Base-by-base conservation (phyloP, 2,329 filamentous ascomycete species). In the Talaromyces sp. region DNA sequence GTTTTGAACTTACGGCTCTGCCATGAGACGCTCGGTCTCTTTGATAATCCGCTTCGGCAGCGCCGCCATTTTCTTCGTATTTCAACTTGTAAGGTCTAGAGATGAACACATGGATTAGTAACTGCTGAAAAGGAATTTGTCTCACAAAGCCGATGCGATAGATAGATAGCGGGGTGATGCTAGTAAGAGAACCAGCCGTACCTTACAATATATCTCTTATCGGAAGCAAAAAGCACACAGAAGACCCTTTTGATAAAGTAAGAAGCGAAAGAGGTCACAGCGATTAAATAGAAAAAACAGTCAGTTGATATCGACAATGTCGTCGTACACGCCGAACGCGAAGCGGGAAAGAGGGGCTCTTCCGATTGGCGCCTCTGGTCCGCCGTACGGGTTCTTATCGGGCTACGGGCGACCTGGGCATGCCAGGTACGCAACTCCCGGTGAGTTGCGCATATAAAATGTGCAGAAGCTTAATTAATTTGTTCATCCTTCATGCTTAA, bases 1-100 rank as follows among this genome's bases (percentile, higher is more conserved):
- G 26, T n/a, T n/a, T n/a, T 12, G 41, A 17, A 73, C 90, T 77
- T 84, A 96, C 91, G 94, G 94, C 79, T 99, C 94, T 65, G 91
- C 90, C 86, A 96, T 92, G 68, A 99, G 85, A 72, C 94, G 88
- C 80, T 99, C 93, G 21, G 94, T 99, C 85, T 99, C 95, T 80
- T 99, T 99, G 72, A 97, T 85, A 72, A 99, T 99, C 73, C 94
- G 85, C 83, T 99, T 99, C 32, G 94, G 93, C 66, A 99, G 82
- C 65, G 91, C 87, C 90, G 77, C 77, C 62, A 67, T 67, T 61
- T 50, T 62, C 26, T 14, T 27, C 35, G 17, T 52, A 14, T 35
- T 24, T 41, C n/a, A 54, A 24, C 19, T n/a, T 10, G 29, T 55
- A 35, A 17, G 10, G 6, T 35, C 43, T 46, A 24, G n/a, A 24